Base-by-base conservation (phyloP, 768 basidiomycete genomes). In the Termitomyces sp. region DNA sequence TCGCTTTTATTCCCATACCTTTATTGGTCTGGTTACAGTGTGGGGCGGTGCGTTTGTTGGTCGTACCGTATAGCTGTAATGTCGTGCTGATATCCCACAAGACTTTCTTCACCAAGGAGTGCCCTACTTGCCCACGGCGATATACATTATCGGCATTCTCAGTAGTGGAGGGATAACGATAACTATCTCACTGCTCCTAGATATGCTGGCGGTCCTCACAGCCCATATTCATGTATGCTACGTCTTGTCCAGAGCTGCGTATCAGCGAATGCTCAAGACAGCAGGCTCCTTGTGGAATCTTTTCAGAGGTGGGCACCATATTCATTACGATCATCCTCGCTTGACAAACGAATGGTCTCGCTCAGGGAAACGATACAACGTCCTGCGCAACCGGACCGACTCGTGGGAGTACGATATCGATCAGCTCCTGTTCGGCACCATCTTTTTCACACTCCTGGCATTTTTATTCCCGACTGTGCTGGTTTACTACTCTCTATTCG, bases 381-480 rank as follows among this genome's bases (percentile, higher is more conserved):
- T 87, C 9, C 75, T 99, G 6, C 84, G 95, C 32, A 82, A 89
- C 52, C 84, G 95, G n/a, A 87, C 86, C 4, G 97, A 98, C 65
- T 82, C 88, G 0, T 94, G 91, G 84, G 82, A 87, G 55, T 98
- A 97, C 64, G 91, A 94, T 53, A 79, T 95, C 27, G 96, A 98
- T 69, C 94, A 98, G 67, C 81, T 98, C 2, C 77, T 98, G n/a
- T 88, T 98, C 35, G 96, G 96, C 5, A 95, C 97, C 0, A 86
- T 93, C 54, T 73, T 95, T 50, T 92, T 95, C 75, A 90, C 92
- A 12, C 31, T 53, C 11, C 27, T 53, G 1, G 52, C 88, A 8
- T 90, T 95, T 68, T 72, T 95, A 12, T 83, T 90, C 64, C 90
- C 96, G 2, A 98, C 96, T 0, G 83, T 95, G 4, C 64, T 91